Conservation (phyloP, 1,139 yeast genomes). For the Geotrichum phurueaensis region DNA sequence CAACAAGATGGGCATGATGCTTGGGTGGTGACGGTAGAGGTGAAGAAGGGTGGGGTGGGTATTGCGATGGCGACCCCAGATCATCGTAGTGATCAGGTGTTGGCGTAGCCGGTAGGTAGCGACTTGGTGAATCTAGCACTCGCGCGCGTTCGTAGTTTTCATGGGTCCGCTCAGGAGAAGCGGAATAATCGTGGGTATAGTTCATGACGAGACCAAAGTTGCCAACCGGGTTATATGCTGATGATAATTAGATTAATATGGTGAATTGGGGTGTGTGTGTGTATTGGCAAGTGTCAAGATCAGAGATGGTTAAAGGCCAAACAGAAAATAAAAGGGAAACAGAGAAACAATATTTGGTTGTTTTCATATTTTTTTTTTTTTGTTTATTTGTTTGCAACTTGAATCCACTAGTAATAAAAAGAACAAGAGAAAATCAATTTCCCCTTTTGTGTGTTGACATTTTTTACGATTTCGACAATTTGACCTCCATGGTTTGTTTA, state of each 20-base stretch:
- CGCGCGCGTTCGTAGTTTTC: not conserved
- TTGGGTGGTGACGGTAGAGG: conserved; percentile 13
- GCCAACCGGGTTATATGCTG: not conserved
- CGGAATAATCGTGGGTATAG: not conserved
- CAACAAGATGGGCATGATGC: conserved; percentile 11
- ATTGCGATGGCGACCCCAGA: not conserved
- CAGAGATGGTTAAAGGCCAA: not conserved
- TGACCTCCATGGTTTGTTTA: not conserved
- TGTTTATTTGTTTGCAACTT: not conserved
- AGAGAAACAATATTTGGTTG: not conserved
- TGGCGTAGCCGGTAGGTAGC: not conserved
- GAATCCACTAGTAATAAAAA: not conserved
- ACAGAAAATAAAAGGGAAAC: not conserved
- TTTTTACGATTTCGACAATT: not conserved
- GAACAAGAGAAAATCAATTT: not conserved
- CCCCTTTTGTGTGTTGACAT: not conserved
- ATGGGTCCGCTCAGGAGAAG: not conserved
- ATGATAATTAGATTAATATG: not conserved
- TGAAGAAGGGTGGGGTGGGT: not conserved
- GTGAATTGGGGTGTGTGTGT: too few species aligned
- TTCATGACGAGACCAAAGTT: not conserved
- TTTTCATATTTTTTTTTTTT: not conserved
- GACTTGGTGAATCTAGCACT: not conserved
- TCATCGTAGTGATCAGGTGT: not conserved
- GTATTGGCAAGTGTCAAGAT: not conserved